Conservation (phyloP, 768 basidiomycete species). For the Omphalotus guepiniiformis region DNA sequence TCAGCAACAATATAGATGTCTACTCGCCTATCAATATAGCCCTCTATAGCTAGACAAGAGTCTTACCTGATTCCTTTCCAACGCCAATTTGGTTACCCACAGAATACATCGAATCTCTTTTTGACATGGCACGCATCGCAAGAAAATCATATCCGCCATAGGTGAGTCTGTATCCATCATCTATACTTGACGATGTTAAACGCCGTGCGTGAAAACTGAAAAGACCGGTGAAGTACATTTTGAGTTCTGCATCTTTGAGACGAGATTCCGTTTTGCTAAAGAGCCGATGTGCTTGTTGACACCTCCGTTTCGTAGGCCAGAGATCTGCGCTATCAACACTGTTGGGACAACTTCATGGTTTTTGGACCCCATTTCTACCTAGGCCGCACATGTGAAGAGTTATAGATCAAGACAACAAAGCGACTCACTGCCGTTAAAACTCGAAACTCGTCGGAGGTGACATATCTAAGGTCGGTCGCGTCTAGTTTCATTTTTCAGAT, state of each 20-base stretch:
- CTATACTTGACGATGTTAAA: conserved; percentile 35
- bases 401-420: not conserved
- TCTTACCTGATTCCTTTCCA: conserved; percentile 91
- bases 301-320: conserved; percentile 87
- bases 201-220: not conserved
- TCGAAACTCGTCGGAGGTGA: conserved; percentile 89
- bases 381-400: conserved; percentile 10
- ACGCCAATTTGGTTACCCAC: conserved; percentile 98
- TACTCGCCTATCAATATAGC: conserved; percentile 21
- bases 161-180: conserved; percentile 95
- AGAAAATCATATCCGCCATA: conserved; percentile 99
- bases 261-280: conserved; percentile 87
- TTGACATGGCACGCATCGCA: conserved; percentile 89
- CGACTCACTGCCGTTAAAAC: conserved; percentile 84
- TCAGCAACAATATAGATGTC: conserved; percentile 92
- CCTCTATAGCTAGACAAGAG: not conserved
- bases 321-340: conserved; percentile 84
- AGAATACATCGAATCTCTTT: conserved; percentile 81
- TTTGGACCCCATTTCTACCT: conserved; percentile 98
- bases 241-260: conserved; percentile 85
- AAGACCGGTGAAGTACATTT: conserved; percentile 58
- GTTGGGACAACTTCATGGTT: conserved; percentile 97
- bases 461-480: conserved; percentile 90
- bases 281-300: conserved; percentile 90
- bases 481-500: conserved; percentile 77